Evolutionary conservation across 2,329 filamentous ascomycete genomes (phyloP).

Genomic region (Xylariaceae sp.): DNA sequence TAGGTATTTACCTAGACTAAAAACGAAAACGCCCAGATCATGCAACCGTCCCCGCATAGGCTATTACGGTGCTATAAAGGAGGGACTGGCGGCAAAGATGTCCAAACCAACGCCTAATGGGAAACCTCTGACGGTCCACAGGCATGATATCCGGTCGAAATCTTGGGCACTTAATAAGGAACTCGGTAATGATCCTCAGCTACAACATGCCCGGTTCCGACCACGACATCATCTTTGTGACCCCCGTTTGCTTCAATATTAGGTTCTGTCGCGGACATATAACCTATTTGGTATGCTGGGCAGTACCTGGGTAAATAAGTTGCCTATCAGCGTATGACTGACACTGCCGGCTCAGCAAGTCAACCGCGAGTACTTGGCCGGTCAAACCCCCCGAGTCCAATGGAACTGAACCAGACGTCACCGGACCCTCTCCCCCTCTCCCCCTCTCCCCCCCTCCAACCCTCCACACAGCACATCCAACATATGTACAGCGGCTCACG

Average conservation of each 20-base stretch:
- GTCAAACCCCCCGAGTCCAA: slow-evolving; percentile 2
- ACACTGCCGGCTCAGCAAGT: background rate
- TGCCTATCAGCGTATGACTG: background rate
- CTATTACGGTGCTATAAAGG: background rate
- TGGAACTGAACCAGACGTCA: slow-evolving; percentile 2
- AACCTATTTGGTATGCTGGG: too few species aligned
- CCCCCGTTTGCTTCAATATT: too few species aligned
- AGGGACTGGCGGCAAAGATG: too few species aligned
- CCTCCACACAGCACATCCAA: background rate
- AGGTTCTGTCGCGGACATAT: too few species aligned
- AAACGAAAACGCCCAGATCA: background rate
- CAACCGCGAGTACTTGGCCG: background rate
- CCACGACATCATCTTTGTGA: too few species aligned
- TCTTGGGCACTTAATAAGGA: too few species aligned
- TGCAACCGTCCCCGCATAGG: slow-evolving; percentile 7
- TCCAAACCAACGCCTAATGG: background rate
- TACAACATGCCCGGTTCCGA: too few species aligned
- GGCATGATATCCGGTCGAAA: too few species aligned
- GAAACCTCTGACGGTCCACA: too few species aligned
- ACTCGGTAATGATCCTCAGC: too few species aligned
- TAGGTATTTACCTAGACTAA: background rate
- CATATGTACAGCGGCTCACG: background rate
- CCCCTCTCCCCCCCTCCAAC: too few species aligned
- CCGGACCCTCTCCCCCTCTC: background rate
- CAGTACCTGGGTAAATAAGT: too few species aligned